phyloP scores from a whole-genome alignment of 2,329 filamentous ascomycete species.

The Sarocladiaceae sp. region DNA sequence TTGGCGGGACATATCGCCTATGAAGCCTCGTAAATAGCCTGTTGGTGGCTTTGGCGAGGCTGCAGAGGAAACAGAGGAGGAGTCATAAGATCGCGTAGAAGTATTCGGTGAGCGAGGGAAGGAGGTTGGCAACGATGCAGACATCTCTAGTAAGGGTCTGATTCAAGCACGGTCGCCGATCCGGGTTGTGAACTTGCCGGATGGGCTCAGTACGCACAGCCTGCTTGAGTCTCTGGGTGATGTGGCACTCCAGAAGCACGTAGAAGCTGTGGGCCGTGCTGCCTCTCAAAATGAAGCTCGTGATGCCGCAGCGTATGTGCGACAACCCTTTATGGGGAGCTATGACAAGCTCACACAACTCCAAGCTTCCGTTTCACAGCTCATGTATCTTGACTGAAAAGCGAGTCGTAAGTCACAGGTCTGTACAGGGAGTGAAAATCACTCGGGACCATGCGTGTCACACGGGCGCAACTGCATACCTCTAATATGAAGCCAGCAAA shows the following conservation, averaged over 20 bases:
- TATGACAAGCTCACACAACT: neutral
- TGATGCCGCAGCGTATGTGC: conserved; percentile 2
- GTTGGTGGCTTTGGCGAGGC: conserved; percentile 51
- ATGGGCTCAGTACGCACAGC: neutral
- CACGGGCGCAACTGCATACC: neutral
- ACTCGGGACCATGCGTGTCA: neutral
- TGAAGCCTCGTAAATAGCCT: conserved; percentile 45
- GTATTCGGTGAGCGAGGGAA: conserved; percentile 57
- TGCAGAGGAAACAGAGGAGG: conserved; percentile 56
- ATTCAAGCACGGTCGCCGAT: no score
- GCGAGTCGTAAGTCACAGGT: conserved; percentile 1
- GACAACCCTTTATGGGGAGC: neutral
- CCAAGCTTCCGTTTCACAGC: neutral
- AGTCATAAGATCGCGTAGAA: conserved; percentile 57
- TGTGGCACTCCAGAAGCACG: no score
- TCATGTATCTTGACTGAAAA: conserved; percentile 1
- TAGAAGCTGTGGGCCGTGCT: no score
- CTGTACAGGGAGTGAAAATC: neutral
- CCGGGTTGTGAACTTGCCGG: neutral
- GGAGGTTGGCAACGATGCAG: conserved; percentile 46
- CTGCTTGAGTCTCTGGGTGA: no score
- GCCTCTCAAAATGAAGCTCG: no score
- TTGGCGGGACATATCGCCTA: conserved; percentile 45
- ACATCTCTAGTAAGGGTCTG: conserved; percentile 43
- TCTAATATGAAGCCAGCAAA: neutral